Base-by-base conservation (phyloP, 148 eudicot genomes). In the Cornus florida region DNA sequence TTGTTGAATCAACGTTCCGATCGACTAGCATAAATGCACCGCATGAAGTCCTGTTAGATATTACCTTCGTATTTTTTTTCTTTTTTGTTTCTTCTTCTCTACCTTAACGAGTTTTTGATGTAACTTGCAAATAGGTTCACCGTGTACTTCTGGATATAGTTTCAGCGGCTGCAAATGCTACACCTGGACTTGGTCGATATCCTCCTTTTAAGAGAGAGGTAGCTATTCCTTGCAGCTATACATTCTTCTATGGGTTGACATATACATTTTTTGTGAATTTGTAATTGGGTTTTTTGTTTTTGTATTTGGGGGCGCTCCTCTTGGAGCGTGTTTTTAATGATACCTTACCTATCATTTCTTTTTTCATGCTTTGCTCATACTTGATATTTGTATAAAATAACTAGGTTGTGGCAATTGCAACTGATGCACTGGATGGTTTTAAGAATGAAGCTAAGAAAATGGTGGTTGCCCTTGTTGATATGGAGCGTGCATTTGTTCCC, bases 401-500 rank as follows among this genome's bases (percentile, higher is more conserved):
- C 69, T 90, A 96, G 99, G 98, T 96, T 75, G 84, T 96, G 32
- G 93, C 97, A 65, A 86, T 96, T 82, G 99, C 99, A 59, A 92
- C 90, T 77, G 79, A 90, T 78, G 99, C 99, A 23, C 82, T 96
- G 82, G 99, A 96, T 73, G 92, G 82, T 22, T 96, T 96, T 85
- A 96, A 92, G 85, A 89, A 28, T 87, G 97, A 96, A 82, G 93
- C 99, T 75, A 96, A 90, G 85, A 93, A 91, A 48, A 96, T 96
- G 99, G 99, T 96, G 31, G 88, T 92, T 81, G 98, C 96, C 12
- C 88, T 96, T 79, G 99, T 96, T 78, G 99, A 96, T 79, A 96
- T 96, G 99, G 99, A 96, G 86, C 97, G 99, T 78, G 99, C 90
- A 56, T 96, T 92, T 90, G 99, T 96, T 70, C 99, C 99, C 70